phyloP scores from a whole-genome alignment of 23 red algal species.

The Gracilaria gracilis region DNA sequence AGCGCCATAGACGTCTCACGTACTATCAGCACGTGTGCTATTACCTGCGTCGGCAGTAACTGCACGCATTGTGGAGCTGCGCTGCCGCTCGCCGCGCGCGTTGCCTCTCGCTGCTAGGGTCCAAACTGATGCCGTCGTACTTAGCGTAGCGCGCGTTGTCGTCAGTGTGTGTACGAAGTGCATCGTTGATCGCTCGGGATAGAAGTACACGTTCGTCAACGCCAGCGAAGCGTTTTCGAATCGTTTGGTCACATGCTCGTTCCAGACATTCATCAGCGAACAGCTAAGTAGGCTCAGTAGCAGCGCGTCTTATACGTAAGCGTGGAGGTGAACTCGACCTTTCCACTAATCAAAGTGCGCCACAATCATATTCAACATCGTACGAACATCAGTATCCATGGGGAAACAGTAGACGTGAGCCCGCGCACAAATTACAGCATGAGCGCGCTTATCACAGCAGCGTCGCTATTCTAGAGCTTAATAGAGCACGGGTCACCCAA shows the following conservation, averaged over 20 bases:
- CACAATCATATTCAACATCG: constrained; percentile 36
- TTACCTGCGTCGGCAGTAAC: constrained; percentile 44
- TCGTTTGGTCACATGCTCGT: constrained; percentile 53
- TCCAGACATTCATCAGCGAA: constrained; percentile 50
- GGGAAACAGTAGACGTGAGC: not conserved
- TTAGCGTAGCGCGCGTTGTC: not conserved
- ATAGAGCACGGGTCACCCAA: constrained; percentile 50
- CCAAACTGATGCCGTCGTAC: not conserved
- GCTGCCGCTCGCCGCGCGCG: not conserved
- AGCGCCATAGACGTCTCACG: not conserved
- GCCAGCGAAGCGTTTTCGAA: constrained; percentile 31
- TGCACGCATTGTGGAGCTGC: not conserved
- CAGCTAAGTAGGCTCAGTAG: constrained; percentile 46
- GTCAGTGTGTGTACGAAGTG: not conserved
- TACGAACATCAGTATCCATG: constrained; percentile 36
- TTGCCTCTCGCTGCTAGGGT: not conserved
- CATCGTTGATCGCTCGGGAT: not conserved
- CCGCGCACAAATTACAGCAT: constrained; percentile 47
- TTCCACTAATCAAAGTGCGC: constrained; percentile 42
- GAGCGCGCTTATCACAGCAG: constrained; percentile 30
- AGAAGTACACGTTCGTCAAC: constrained; percentile 54
- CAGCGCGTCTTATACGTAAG: constrained; percentile 33
- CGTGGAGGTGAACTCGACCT: not conserved
- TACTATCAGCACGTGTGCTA: constrained; percentile 39
- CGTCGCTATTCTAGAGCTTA: constrained; percentile 31